These are phyloP conservation scores for Salix purpurea DNA, from an alignment of 345 rosid genomes.

Conservation along the genomic window DNA sequence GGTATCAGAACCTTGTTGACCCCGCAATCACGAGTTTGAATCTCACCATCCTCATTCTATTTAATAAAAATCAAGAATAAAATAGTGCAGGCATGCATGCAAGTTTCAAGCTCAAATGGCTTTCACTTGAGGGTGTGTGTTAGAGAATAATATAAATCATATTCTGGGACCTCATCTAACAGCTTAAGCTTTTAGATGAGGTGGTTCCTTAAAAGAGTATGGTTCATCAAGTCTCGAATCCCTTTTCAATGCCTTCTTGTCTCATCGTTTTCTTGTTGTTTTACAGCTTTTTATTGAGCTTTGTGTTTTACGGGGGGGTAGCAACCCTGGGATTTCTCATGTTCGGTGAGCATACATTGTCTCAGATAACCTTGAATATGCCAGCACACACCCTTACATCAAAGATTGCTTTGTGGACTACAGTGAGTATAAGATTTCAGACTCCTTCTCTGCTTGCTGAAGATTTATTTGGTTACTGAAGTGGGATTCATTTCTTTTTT, in stretches of 20 bases:
- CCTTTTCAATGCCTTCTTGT: not conserved
- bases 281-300: conserved; percentile 67
- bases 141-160: too few species aligned
- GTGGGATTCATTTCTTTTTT: not conserved
- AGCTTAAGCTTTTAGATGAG: too few species aligned
- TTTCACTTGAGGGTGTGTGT: too few species aligned
- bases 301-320: conserved; percentile 62
- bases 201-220: too few species aligned
- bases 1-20: too few species aligned
- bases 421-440: conserved; percentile 42
- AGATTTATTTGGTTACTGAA: conserved; percentile 16
- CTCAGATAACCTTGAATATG: conserved; percentile 89
- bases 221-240: not conserved
- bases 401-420: conserved; percentile 76
- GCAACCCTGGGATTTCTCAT: conserved; percentile 77
- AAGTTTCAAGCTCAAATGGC: too few species aligned
- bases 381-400: conserved; percentile 56
- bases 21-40: too few species aligned
- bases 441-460: not conserved
- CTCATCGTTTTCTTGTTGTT: conserved; percentile 5
- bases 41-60: too few species aligned
- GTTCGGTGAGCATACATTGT: conserved; percentile 81
- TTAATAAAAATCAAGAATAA: too few species aligned
- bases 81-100: accelerated
- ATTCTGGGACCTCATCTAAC: too few species aligned